Base-by-base conservation (phyloP, 768 basidiomycete species). In the Ephemerocybe angulata region DNA sequence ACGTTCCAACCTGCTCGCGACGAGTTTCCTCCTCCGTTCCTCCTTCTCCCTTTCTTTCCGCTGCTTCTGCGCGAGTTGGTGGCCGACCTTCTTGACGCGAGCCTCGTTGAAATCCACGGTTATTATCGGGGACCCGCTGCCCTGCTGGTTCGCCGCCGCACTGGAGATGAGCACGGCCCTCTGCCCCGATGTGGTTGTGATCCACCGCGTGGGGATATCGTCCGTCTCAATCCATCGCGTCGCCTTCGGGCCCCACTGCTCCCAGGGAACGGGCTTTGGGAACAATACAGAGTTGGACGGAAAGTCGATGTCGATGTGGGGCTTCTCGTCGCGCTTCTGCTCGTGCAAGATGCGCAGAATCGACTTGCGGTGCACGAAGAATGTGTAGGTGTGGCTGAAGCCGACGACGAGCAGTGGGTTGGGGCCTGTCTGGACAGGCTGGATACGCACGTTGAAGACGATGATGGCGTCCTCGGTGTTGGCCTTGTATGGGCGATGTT, bases 181-280 rank as follows among this genome's bases (percentile, higher is more conserved):
- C 58, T 73, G 69, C 0, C 71, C 72, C 29, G 64, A 62, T 17
- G 68, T 67, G 0, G 72, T 74, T 21, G 74, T 75, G 24, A 75
- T 73, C 76, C 75, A 76, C 4, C 70, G 61, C 2, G 70, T 74
- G 1, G 70, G 62, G 38, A 64, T 52, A 6, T 51, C 50, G 8
- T 68, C 63, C 17, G 65, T 54, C 15, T 62, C 58, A 30, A 74
- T 63, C 69, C 72, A 72, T n/a, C 71, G 61, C 15, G 72, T 71
- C 2, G 64, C 53, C 0, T 63, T 58, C 4, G 69, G 69, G 5
- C 71, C 73, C 72, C 75, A 75, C 3, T 60, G 50, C 3, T 43
- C 38, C 65, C 70, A 75, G 1, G 63, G 60, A 6, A 72, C 41
- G 13, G 46, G 38, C 17, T 2, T 35, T 22, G 56, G 57, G n/a